Conservation (phyloP, 2,329 filamentous ascomycete genomes). For the Fusarium chuoi region DNA sequence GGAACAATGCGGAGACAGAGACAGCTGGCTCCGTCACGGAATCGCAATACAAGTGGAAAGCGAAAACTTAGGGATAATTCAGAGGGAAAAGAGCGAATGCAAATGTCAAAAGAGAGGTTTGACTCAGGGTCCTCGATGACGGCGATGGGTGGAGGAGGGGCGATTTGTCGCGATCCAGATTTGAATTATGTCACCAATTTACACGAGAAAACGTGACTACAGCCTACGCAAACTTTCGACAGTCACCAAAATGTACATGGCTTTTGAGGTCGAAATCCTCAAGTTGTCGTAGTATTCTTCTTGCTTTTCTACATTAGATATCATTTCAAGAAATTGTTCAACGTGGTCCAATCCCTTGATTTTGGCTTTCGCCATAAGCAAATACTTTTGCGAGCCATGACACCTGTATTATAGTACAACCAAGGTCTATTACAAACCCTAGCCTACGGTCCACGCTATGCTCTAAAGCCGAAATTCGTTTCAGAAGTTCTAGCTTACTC, state of each 20-base stretch:
- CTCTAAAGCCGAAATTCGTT: slow-evolving; percentile 7
- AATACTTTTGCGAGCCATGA: slow-evolving; percentile 22
- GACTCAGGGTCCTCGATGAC: slow-evolving; percentile 4
- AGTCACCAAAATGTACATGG: background rate
- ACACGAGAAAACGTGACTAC: slow-evolving; percentile 48
- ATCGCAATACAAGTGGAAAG: background rate
- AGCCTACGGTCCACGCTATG: slow-evolving; percentile 10
- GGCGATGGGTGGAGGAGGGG: slow-evolving; percentile 43
- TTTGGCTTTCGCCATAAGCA: slow-evolving; percentile 7
- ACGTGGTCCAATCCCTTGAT: background rate
- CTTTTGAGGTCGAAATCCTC: background rate
- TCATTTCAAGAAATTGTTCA: background rate
- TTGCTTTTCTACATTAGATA: background rate
- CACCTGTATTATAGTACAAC: slow-evolving; percentile 34
- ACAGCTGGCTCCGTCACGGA: background rate
- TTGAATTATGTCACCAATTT: slow-evolving; percentile 43
- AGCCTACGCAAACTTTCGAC: background rate
- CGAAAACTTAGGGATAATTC: background rate
- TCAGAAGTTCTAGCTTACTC: slow-evolving; percentile 60
- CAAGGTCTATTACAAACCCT: slow-evolving; percentile 20
- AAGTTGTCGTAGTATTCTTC: background rate
- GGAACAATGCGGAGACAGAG: background rate
- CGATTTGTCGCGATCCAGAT: slow-evolving; percentile 37
- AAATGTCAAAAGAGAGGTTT: background rate
- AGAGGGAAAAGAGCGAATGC: background rate